Percentiles rank a stretch among this genome's conserved stretches.
These are phyloP conservation scores for Alternaria incomplexa DNA, from an alignment of 2,329 filamentous ascomycete genomes.

Conservation along the genomic window DNA sequence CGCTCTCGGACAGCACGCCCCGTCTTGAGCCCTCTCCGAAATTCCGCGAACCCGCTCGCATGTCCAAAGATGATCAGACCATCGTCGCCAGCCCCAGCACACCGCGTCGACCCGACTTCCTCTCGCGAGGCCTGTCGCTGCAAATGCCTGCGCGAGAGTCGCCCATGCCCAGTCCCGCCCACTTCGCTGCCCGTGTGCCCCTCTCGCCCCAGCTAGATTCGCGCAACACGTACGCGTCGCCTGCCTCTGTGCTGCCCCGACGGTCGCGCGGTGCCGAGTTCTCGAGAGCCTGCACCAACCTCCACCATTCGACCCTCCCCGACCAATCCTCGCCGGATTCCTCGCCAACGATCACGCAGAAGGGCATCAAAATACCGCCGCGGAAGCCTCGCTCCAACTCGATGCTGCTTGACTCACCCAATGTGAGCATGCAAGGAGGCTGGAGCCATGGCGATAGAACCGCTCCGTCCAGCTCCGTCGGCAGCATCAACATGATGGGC, in stretches of 20 bases:
- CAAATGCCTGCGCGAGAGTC: slow-evolving; percentile 68
- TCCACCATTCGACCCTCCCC: slow-evolving; percentile 93
- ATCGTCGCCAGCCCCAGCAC: slow-evolving; percentile 58
- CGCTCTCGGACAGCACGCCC: slow-evolving; percentile 53
- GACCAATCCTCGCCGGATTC: slow-evolving; percentile 88
- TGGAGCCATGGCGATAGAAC: slow-evolving; percentile 65
- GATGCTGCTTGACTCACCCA: slow-evolving; percentile 67
- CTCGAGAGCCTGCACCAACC: slow-evolving; percentile 87
- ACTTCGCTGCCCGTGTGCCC: slow-evolving; percentile 66
- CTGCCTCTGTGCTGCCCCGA: slow-evolving; percentile 84
- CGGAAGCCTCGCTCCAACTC: slow-evolving; percentile 54
- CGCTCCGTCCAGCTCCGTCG: slow-evolving; percentile 73
- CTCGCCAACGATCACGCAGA: slow-evolving; percentile 81
- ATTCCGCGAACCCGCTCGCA: slow-evolving; percentile 48
- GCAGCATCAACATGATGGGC: slow-evolving; percentile 78
- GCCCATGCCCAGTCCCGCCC: slow-evolving; percentile 55
- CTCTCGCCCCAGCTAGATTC: slow-evolving; percentile 87
- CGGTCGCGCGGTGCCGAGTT: slow-evolving; percentile 92
- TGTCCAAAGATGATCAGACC: slow-evolving; percentile 55
- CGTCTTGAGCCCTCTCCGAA: slow-evolving; percentile 55
- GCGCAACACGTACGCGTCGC: slow-evolving; percentile 79
- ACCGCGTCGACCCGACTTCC: slow-evolving; percentile 71
- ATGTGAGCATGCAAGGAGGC: slow-evolving; percentile 61
- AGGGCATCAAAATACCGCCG: slow-evolving; percentile 66
- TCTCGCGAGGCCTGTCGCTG: slow-evolving; percentile 69